phyloP scores from a whole-genome alignment of 208 protist genomes.

The Naegleria lovaniensis region DNA sequence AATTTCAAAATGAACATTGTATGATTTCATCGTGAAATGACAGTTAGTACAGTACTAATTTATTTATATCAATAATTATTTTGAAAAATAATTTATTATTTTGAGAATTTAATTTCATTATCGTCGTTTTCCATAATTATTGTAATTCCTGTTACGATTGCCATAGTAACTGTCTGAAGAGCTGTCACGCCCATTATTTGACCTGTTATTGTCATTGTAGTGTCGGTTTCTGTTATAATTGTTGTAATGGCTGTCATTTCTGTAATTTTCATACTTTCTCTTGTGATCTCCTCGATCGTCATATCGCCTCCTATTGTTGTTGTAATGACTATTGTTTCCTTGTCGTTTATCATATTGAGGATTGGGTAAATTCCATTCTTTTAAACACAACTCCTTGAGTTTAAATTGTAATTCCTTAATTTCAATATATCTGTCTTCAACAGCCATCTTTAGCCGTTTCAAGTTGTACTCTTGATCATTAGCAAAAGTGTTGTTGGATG shows the following conservation, averaged over 20 bases:
- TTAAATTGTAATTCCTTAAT: background rate
- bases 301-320: background rate
- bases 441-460: background rate
- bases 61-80: too few relatives aligned
- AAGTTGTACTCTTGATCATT: background rate
- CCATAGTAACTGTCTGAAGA: background rate
- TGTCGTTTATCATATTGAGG: background rate
- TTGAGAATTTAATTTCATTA: too few relatives aligned
- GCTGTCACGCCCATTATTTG: background rate
- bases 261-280: background rate
- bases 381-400: background rate
- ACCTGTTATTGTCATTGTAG: background rate
- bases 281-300: background rate
- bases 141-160: background rate
- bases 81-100: too few relatives aligned
- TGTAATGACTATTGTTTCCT: background rate
- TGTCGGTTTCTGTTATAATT: background rate
- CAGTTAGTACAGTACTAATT: too few relatives aligned
- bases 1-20: too few relatives aligned
- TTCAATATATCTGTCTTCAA: constrained; percentile 11
- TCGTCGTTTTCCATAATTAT: background rate
- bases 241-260: background rate
- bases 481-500: background rate
- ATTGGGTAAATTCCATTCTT: constrained; percentile 16
- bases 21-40: too few relatives aligned